These are phyloP conservation scores for Tarenaya hassleriana DNA, from an alignment of 345 rosid species.

Conservation along the genomic window DNA sequence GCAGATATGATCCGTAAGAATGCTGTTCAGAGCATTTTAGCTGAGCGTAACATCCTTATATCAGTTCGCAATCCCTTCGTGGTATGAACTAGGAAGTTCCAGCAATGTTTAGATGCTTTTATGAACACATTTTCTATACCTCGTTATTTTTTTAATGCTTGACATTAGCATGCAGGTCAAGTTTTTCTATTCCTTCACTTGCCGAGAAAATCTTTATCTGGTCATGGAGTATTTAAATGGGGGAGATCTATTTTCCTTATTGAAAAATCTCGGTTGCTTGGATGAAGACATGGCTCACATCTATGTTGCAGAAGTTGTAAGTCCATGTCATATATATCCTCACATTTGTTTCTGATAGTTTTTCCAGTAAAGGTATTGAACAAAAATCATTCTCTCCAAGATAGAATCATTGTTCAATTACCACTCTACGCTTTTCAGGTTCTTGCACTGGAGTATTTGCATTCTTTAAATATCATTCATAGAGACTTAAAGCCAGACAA, in stretches of 20 bases:
- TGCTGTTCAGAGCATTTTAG: constrained; percentile 94
- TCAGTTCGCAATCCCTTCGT: constrained; percentile 96
- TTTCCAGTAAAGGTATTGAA: too few species aligned
- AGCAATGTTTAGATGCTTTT: constrained; percentile 13
- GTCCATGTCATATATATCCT: constrained; percentile 31
- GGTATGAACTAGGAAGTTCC: constrained; percentile 58
- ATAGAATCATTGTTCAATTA: constrained; percentile 6
- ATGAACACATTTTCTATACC: constrained; percentile 14
- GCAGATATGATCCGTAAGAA: constrained; percentile 96
- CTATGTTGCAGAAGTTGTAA: constrained; percentile 94
- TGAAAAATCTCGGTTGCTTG: constrained; percentile 87
- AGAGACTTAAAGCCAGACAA: constrained; percentile 98
- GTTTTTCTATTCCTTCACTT: constrained; percentile 95
- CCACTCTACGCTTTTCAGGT: constrained; percentile 48
- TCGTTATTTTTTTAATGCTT: constrained; percentile 29
- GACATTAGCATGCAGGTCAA: constrained; percentile 60
- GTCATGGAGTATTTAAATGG: constrained; percentile 99
- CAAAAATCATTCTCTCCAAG: constrained; percentile 1
- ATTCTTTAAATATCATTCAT: constrained; percentile 84
- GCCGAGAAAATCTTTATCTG: constrained; percentile 92
- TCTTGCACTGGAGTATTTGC: constrained; percentile 96
- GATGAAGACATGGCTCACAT: constrained; percentile 91
- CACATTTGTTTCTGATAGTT: constrained; percentile 5
- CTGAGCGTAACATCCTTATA: constrained; percentile 90
- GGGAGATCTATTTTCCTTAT: constrained; percentile 88